These are phyloP conservation scores for Thyridium curvatum DNA, from an alignment of 2,329 filamentous ascomycete genomes.

Conservation along the genomic window DNA sequence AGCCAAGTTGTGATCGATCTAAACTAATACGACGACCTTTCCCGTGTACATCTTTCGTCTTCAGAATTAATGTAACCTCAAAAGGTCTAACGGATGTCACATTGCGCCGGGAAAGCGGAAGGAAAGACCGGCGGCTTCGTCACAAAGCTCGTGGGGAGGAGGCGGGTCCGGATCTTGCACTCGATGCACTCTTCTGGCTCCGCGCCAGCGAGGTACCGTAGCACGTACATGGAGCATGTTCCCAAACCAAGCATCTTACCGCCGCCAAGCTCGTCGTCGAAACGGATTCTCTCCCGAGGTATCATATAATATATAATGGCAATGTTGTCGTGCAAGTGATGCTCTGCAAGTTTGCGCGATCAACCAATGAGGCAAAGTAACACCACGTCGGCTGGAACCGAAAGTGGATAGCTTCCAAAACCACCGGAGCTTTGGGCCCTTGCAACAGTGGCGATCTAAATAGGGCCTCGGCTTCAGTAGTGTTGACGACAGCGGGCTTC, in stretches of 20 bases:
- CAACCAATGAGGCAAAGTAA: constrained; percentile 21
- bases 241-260: constrained; percentile 28
- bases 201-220: constrained; percentile 28
- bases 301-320: constrained; percentile 14
- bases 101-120: constrained; percentile 33
- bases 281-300: constrained; percentile 23
- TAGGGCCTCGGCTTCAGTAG: constrained; percentile 24
- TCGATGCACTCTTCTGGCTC: constrained; percentile 28
- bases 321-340: constrained; percentile 15
- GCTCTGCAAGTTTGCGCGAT: constrained; percentile 15
- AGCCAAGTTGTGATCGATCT: too few species aligned
- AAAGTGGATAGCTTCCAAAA: constrained; percentile 36
- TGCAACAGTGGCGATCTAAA: constrained; percentile 22
- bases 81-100: too few species aligned
- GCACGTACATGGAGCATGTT: constrained; percentile 27
- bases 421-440: constrained; percentile 22
- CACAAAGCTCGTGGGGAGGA: constrained; percentile 12
- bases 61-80: too few species aligned
- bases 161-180: constrained; percentile 8
- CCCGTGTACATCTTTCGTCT: too few species aligned
- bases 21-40: too few species aligned
- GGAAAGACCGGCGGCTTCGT: constrained; percentile 22
- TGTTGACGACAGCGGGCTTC: constrained; percentile 34
- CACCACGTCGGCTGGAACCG: constrained; percentile 31
- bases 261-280: constrained; percentile 20